Base-by-base conservation (phyloP, 2,329 filamentous ascomycete genomes). In the Monosporascus sp. region DNA sequence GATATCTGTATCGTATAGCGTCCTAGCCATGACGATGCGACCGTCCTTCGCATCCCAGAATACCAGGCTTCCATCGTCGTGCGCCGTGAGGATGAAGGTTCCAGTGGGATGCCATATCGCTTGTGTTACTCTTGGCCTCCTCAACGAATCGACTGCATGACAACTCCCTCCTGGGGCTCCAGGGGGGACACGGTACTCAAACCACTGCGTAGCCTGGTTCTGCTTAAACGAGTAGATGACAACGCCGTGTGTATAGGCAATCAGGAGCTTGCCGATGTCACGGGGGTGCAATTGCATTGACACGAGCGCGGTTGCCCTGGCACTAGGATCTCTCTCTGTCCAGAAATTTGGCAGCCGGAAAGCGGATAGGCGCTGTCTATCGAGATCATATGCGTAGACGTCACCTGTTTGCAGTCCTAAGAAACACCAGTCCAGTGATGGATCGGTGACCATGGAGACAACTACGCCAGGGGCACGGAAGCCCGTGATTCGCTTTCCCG, bases 161-260 rank as follows among this genome's bases (percentile, higher is more conserved):
- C 84, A 82, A 65, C 90, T 88, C 72, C 91, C 81, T n/a, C 93
- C 93, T 0, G 89, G 88, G 4, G 93, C 92, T 17, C 92, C 90
- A 11, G 82, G 77, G 0, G 90, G 89, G 3, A 97, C 70, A 53
- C 87, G 79, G 69, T 97, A 97, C 59, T 92, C 81, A 62, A 96
- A 91, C 71, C 84, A 95, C 57, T 88, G 86, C 47, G 85, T 74
- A 0, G 90, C 79, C 54, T 85, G 80, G 65, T 91, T 92, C 68
- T 95, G 88, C 73, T 99, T 97, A 77, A 99, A 95, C 3, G 90
- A 95, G 71, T 95, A 99, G 55, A 94, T 81, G 47, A 90, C 90
- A 6, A 89, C 91, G 15, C 94, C 94, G 60, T 93, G 84, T 0
- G 83, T 83, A 68, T 97, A 99, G n/a, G 88, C 92, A 53, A 99